Evolutionary conservation across 2,329 filamentous ascomycete species (phyloP), one percentile per base, ranked within the genome.

Genomic region (Aureobasidium subglaciale): DNA sequence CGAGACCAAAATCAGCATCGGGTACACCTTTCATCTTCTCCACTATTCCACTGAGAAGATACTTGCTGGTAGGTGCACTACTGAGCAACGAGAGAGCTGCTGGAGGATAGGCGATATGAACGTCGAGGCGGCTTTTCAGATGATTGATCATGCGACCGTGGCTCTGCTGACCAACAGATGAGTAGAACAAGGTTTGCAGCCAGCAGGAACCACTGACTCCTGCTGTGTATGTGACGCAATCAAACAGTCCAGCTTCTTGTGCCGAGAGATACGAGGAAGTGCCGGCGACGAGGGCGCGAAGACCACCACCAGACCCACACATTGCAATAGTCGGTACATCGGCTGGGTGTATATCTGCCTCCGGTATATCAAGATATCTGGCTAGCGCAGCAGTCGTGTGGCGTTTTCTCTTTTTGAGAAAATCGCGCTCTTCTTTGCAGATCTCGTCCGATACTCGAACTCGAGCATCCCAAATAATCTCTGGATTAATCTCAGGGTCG

Each of bases 131-230:
- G 48, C 85, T 81, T 70, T 96, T 97, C 54, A 99, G 74, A 66
- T 99, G 93, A 9, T 91, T 82, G 35, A 96, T 81, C 18, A 96
- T 77, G 34, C 77, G 81, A 20, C 78, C 75, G 62, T 95, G 81
- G 59, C 81, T 83, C 55, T 84, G 82, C 15, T 79, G 77, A 0
- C 86, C 80, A 56, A 97, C 79, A 0, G 89, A 88, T 0, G 89
- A 92, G 65, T 93, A 85, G 67, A 88, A 96, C 4, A 99, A 77
- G 0, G 88, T 79, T 68, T 97, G 92, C 5, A 97, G 78, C 93
- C 93, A 99, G 70, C 93, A 97, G 60, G 88, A 95, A 0, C 93
- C 93, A 67, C 90, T 96, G 46, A 99, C 93, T 1, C 93, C 93
- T 5, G 92, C 90, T 0, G 90, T 95, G 66, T 99, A 99, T 1